Evolutionary conservation across 352 stramenopile genomes (phyloP).

Genomic region (Phytophthora multivora): DNA sequence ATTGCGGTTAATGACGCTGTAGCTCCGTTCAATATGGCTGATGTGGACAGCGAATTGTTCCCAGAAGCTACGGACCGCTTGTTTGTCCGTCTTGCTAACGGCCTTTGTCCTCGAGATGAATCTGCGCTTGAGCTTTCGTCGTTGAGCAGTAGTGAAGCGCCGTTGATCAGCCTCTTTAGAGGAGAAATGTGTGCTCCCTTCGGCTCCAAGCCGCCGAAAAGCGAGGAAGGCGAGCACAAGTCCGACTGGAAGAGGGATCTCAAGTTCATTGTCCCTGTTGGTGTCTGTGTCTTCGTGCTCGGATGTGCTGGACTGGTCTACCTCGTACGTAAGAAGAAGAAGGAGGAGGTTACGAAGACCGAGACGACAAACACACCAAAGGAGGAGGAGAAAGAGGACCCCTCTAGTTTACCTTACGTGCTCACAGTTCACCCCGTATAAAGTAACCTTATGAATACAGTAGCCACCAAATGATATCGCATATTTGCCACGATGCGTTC

Average conservation of each 20-base stretch:
- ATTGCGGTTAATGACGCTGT: slow-evolving; percentile 15
- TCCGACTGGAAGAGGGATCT: slow-evolving; percentile 29
- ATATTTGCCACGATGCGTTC: too few species aligned
- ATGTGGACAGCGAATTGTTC: slow-evolving; percentile 13
- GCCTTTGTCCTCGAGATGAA: slow-evolving; percentile 34
- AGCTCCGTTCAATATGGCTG: slow-evolving; percentile 21
- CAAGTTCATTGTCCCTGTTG: slow-evolving; percentile 44
- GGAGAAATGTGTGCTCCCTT: slow-evolving; percentile 26
- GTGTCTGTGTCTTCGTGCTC: slow-evolving; percentile 50
- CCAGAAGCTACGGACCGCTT: slow-evolving; percentile 26
- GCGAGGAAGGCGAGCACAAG: slow-evolving; percentile 1
- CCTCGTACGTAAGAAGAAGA: slow-evolving; percentile 46
- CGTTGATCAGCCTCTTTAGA: slow-evolving; percentile 28
- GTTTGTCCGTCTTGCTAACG: slow-evolving; percentile 31
- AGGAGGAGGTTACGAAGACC: slow-evolving; percentile 34
- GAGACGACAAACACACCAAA: slow-evolving; percentile 35
- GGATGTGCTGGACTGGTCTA: slow-evolving; percentile 45
- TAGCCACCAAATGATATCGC: too few species aligned
- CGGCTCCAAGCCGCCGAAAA: not conserved
- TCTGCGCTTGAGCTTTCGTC: slow-evolving; percentile 1
- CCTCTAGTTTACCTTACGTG: slow-evolving; percentile 59
- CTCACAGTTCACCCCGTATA: slow-evolving; percentile 34
- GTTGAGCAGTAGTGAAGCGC: not conserved
- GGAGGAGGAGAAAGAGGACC: slow-evolving; percentile 53
- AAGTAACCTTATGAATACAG: not conserved